Base-by-base conservation (phyloP, 257 asterid genomes). In the Penstemon newberryi region DNA sequence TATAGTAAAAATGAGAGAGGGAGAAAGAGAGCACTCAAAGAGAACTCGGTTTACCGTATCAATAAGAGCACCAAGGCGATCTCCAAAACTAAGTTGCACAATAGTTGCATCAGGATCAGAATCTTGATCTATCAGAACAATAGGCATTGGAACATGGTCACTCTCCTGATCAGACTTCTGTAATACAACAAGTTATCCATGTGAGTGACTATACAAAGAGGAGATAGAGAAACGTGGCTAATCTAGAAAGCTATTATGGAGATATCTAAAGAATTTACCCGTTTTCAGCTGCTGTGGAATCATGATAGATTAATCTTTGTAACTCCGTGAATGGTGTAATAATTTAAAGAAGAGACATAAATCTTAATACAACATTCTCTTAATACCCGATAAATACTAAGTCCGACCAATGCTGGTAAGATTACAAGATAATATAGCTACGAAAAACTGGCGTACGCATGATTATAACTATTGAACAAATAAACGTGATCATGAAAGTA, bases 41-140 rank as follows among this genome's bases (percentile, higher is more conserved):
- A 40, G 50, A 19, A 60, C 15, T 52, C 41, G 66, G 66, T 70
- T 80, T 75, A 93, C 99, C 79, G 99, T 90, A 80, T 93, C 97
- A 73, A 87, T 80, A 52, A 93, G 96, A 72, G 95, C 92, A 67
- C 97, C 97, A 33, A 93, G 94, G 57, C 99, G 99, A 85, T 93
- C 97, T 49, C 99, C 99, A 63, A 93, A 93, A 82, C 97, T 88
- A 70, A 93, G 79, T 83, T 93, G 88, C 71, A 90, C 97, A 18
- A 85, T 81, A 43, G 99, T 90, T 78, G 92, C 95, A 55, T 83
- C 92, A 18, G 95, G 82, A 71, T 84, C 89, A 73, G 93, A 76
- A 74, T 90, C 96, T 82, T 93, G 99, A 83, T 88, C 95, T 64
- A 88, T 89, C 78, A 85, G 78, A 72, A 93, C 97, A 61, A 93